These are phyloP conservation scores for Holtermanniella nyarrowii DNA, from an alignment of 768 basidiomycete species.

Conservation along the genomic window DNA sequence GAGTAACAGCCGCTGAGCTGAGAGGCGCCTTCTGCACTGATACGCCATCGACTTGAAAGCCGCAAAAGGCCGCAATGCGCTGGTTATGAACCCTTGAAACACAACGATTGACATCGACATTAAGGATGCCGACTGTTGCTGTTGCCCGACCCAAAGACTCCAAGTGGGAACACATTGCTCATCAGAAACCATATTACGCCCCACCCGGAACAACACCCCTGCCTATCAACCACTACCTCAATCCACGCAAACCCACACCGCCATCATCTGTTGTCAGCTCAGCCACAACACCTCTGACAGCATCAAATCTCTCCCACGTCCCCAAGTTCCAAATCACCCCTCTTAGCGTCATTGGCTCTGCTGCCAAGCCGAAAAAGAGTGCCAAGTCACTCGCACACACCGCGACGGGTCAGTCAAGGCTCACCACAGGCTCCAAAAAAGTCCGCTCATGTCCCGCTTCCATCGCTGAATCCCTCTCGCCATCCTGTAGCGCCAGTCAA, in stretches of 20 bases:
- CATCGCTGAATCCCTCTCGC: background rate
- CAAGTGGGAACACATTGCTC: background rate
- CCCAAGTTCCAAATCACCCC: background rate
- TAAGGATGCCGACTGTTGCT: background rate
- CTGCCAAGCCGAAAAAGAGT: no score
- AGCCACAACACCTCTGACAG: background rate
- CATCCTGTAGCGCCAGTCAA: background rate
- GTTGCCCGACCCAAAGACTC: background rate
- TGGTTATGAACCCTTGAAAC: background rate
- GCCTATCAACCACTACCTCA: background rate
- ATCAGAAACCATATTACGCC: background rate
- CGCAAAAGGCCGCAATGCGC: no score
- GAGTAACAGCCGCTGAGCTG: no score
- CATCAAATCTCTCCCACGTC: background rate
- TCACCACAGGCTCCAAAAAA: background rate
- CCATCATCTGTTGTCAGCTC: background rate
- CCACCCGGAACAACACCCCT: no score
- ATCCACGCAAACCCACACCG: background rate
- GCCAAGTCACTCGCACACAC: background rate
- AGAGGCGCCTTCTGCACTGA: no score
- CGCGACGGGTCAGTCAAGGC: background rate
- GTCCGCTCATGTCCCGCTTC: background rate
- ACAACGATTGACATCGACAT: no score
- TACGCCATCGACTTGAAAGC: no score
- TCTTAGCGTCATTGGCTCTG: no score